Conservation (phyloP, 2,329 filamentous ascomycete genomes). For the Neonectria hederae region DNA sequence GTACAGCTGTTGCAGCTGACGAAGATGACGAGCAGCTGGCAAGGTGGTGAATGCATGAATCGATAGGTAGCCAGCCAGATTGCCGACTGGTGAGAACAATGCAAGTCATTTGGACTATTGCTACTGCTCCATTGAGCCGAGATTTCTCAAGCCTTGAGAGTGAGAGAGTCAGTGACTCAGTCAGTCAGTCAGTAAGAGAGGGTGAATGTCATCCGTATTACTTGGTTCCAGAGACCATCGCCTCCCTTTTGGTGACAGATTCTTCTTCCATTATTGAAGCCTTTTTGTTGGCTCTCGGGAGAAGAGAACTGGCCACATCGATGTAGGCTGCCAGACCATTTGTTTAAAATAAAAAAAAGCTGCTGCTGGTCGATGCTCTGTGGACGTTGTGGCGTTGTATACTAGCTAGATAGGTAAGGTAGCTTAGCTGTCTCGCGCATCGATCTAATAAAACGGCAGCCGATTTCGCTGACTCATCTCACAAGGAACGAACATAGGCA, state of each 20-base stretch:
- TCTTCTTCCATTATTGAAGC: not conserved
- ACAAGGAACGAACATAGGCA: constrained; percentile 14
- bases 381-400: too few species aligned
- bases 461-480: constrained; percentile 41
- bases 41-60: not conserved
- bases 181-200: not conserved
- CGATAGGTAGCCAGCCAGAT: not conserved
- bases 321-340: not conserved
- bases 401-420: too few species aligned
- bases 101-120: not conserved
- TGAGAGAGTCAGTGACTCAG: too few species aligned
- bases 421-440: not conserved
- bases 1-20: not conserved
- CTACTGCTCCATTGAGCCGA: not conserved
- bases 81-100: not conserved
- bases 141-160: not conserved
- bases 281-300: too few species aligned
- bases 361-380: not conserved
- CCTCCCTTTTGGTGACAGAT: not conserved
- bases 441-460: constrained; percentile 33
- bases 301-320: not conserved
- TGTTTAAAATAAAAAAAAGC: not conserved
- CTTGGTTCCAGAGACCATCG: not conserved
- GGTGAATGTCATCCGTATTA: not conserved
- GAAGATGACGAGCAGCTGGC: not conserved